Base-by-base conservation (phyloP, 768 basidiomycete species). In the Boletus subcaerulescens region DNA sequence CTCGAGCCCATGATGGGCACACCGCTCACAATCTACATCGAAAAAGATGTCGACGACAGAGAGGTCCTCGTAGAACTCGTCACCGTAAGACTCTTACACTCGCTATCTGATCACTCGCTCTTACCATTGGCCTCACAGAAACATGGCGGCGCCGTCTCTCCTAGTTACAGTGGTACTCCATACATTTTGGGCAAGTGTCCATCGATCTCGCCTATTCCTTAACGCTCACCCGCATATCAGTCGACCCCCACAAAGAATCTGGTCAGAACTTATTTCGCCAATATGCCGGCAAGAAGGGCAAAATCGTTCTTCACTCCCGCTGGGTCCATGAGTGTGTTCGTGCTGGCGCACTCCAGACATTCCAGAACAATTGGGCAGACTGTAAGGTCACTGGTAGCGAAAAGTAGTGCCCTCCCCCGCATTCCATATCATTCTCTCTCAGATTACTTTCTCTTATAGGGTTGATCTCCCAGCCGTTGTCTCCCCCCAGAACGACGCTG, bases 281-380 rank as follows among this genome's bases (percentile, higher is more conserved):
- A 64, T 92, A 90, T 68, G 81, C 80, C 2, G 80, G 81, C 43
- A 92, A 91, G 72, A 91, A 89, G 71, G 83, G 81, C 39, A 92
- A 92, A 68, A 74, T 91, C 43, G 82, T 93, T 3, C 80, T 93
- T 8, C 78, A 83, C 62, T 78, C 81, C 5, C 80, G 81, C 44
- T 93, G 91, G 91, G 79, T 91, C 20, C 79, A 80, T 46, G 87
- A 90, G 65, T 93, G 91, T 62, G 76, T 93, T 61, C 82, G 85
- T 61, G 72, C 78, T 7, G 80, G 82, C 48, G 77, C 80, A 43
- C 76, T 93, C 33, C 87, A 89, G 67, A 89, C 87, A 0, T 92
- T 86, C 63, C 79, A 82, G 47, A 82, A 76, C 53, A 84, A 89
- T 61, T 93, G 87, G 82, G 89, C 86, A 12, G 87, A 83, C 24